Base-by-base conservation (phyloP, 208 protist genomes). In the Crithidia expoeki region DNA sequence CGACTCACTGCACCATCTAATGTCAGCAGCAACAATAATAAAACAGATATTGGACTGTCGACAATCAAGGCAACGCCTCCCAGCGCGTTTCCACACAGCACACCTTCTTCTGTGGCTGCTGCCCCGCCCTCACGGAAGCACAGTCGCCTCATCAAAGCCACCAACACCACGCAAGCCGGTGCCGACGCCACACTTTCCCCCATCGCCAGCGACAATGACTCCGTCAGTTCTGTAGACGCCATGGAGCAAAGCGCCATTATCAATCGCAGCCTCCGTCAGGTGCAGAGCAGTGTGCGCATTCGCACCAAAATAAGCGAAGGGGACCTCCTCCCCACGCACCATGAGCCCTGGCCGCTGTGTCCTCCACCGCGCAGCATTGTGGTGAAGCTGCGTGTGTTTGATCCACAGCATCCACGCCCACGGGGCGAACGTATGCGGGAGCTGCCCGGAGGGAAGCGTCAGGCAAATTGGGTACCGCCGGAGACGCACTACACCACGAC, bases 401-500 rank as follows among this genome's bases (percentile, higher is more conserved):
- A 73, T 16, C 67, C 67, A 0, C 30, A 62, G 27, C 52, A 46
- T n/a, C 36, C 46, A 4, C 70, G 51, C 11, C 25, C 11, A 0
- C 55, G 59, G 10, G 42, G 58, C 11, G 32, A 17, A 4, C 55
- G 52, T 14, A 67, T 58, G 30, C 70, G 76, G 2, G 7, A 16
- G 30, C 70, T 81, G 5, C 76, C 58, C 33, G 53, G 70, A 23
- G 65, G 70, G 16, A 58, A 63, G 33, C 76, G 70, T 1, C 47
- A 33, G 21, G 76, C 76, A 5, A 53, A 81, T 55, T 81, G 76
- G 76, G 40, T n/a, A 17, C 38, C 76, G 19, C 76, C 76, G 0
- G 60, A 52, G 65, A 81, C 76, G 44, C 51, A 74, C 66, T 81
- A 77, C 70, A 46, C 44, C 46, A 75, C 76, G 9, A 74, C 68